Conservation (phyloP, 805 yeast genomes). For the Candida tibetensis region DNA sequence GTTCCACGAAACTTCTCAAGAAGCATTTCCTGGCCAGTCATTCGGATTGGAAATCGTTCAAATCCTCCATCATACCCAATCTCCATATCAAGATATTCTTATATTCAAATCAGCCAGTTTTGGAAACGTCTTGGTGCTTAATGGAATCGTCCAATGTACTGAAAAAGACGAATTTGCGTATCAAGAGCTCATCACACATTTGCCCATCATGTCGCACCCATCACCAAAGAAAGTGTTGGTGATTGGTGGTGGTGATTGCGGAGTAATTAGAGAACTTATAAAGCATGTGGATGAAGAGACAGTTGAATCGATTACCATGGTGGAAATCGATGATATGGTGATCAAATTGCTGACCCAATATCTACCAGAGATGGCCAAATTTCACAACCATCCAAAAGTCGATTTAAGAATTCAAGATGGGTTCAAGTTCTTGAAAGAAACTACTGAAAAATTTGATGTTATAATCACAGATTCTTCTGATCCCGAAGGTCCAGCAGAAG, state of each 20-base stretch:
- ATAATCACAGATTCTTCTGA: slow-evolving; percentile 91
- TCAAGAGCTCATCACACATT: slow-evolving; percentile 87
- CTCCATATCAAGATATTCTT: slow-evolving; percentile 77
- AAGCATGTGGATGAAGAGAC: slow-evolving; percentile 57
- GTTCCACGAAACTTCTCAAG: slow-evolving; percentile 75
- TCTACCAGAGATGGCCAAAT: slow-evolving; percentile 72
- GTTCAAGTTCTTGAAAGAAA: slow-evolving; percentile 61
- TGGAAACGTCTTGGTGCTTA: slow-evolving; percentile 86
- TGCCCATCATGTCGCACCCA: slow-evolving; percentile 76
- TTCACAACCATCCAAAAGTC: slow-evolving; percentile 63
- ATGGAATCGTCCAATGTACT: slow-evolving; percentile 87
- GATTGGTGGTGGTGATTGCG: slow-evolving; percentile 97
- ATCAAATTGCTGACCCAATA: slow-evolving; percentile 68
- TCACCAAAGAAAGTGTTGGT: slow-evolving; percentile 75
- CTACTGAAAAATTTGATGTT: slow-evolving; percentile 61
- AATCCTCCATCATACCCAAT: slow-evolving; percentile 63
- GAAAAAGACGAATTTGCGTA: slow-evolving; percentile 93
- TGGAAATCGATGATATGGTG: slow-evolving; percentile 87
- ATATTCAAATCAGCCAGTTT: slow-evolving; percentile 72
- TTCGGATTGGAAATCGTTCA: slow-evolving; percentile 61
- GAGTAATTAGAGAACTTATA: slow-evolving; percentile 83
- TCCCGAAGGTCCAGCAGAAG: slow-evolving; percentile 95
- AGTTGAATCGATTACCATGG: slow-evolving; percentile 66
- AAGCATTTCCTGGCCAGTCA: slow-evolving; percentile 85
- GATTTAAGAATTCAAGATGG: slow-evolving; percentile 76